phyloP scores from a whole-genome alignment of 352 stramenopile species.

The Phytopythium vexans region DNA sequence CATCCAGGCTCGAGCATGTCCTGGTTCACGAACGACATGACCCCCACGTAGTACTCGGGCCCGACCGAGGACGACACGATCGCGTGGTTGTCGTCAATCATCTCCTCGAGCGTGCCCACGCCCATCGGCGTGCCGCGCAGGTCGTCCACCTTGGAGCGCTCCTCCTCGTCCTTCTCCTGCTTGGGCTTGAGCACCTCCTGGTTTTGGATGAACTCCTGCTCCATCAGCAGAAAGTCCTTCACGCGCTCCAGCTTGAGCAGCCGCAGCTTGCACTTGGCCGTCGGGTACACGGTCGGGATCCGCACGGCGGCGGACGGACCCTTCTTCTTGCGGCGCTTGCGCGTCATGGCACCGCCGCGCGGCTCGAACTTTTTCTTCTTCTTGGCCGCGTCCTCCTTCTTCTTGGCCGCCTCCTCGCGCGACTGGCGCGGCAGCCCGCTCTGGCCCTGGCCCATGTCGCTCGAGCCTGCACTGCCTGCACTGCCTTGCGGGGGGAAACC shows the following conservation, averaged over 20 bases:
- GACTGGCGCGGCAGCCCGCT: constrained; percentile 79
- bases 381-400: constrained; percentile 92
- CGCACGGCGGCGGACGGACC: constrained; percentile 83
- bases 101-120: constrained; percentile 99
- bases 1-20: constrained; percentile 99
- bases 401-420: constrained; percentile 80
- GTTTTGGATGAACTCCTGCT: constrained; percentile 99
- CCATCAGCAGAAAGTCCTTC: constrained; percentile 99
- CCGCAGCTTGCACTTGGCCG: constrained; percentile 99
- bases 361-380: constrained; percentile 95
- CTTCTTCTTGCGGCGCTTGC: constrained; percentile 92
- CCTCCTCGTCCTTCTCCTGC: constrained; percentile 99
- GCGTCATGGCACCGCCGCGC: constrained; percentile 79
- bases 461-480: not conserved
- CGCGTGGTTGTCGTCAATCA: constrained; percentile 99
- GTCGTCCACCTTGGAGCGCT: constrained; percentile 99
- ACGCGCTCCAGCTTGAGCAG: constrained; percentile 99
- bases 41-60: constrained; percentile 99
- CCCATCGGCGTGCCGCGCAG: constrained; percentile 97
- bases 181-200: constrained; percentile 99
- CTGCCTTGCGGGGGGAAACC: too few species aligned
- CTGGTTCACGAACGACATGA: constrained; percentile 99
- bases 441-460: constrained; percentile 81
- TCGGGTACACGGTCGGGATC: constrained; percentile 94
- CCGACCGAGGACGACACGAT: constrained; percentile 98